phyloP scores from a whole-genome alignment of 176 grass and related monocot species.

The Coix lacrymajobi region DNA sequence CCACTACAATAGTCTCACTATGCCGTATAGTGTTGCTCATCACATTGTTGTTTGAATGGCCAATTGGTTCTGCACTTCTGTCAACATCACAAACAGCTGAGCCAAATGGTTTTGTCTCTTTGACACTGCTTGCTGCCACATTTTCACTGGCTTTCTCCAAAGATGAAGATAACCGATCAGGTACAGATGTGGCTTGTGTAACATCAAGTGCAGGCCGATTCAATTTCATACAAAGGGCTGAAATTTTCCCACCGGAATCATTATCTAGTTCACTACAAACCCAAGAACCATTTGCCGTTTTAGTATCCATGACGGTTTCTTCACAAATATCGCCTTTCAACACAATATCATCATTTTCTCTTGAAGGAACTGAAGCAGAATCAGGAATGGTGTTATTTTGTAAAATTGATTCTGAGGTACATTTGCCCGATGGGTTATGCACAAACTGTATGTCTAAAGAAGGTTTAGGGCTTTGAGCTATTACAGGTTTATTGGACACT shows the following conservation, averaged over 20 bases:
- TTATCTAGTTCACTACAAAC: constrained; percentile 11
- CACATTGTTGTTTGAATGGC: constrained; percentile 6
- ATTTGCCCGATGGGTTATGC: constrained; percentile 25
- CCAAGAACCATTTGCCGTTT: neutral
- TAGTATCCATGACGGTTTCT: constrained; percentile 13
- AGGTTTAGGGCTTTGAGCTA: constrained; percentile 7
- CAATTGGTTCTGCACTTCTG: constrained; percentile 15
- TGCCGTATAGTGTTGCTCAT: constrained; percentile 3
- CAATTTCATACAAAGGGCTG: constrained; percentile 20
- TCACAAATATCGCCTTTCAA: neutral
- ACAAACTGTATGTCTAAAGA: constrained; percentile 9
- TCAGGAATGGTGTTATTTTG: constrained; percentile 27
- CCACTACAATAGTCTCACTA: constrained; percentile 15
- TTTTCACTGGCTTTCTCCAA: constrained; percentile 43
- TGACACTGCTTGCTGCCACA: constrained; percentile 11
- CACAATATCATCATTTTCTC: constrained; percentile 18
- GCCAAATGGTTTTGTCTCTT: constrained; percentile 23
- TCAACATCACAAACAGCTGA: constrained; percentile 17
- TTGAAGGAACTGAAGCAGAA: constrained; percentile 34
- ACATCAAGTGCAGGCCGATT: constrained; percentile 21
- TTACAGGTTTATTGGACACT: constrained; percentile 25
- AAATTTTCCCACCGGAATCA: constrained; percentile 9
- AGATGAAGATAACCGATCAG: constrained; percentile 43
- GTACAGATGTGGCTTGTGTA: constrained; percentile 13
- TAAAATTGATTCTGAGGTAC: constrained; percentile 13